Evolutionary conservation across 129 eudicot genomes (phyloP), one percentile per base, ranked within the genome.

Genomic region (Flaveria robusta): DNA sequence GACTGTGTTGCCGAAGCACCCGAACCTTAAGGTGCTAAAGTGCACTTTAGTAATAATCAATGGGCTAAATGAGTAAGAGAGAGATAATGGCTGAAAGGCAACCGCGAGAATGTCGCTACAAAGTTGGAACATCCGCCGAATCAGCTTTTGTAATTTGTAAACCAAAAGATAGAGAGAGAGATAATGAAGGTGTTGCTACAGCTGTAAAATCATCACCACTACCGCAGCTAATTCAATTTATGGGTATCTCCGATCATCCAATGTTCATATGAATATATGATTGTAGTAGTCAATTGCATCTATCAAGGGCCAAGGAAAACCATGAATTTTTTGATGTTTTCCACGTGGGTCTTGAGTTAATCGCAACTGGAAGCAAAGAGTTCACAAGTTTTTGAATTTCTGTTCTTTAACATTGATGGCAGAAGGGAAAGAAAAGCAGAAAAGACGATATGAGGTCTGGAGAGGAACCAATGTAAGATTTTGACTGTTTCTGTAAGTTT

Each of bases 381-480:
- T 50, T 79, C 49, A n/a, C 19, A 68, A 66, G 31, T 15, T 31
- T 54, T 45, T 42, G 74, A 16, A 10, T 71, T 42, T 8, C 20
- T 43, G 26, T n/a, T 72, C 42, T 63, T 15, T 29, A 23, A 26
- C 18, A 22, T 71, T 23, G 5, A 80, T 42, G 75, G 85, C 68
- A 43, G 84, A 54, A 41, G 78, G 22, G 23, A 15, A 80, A 15
- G 29, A 80, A 66, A 70, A 83, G 71, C 79, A 74, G 0, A 80
- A 69, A 80, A 86, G 89, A 85, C 76, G 86, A 34, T 90, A 88
- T 86, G 87, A 93, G 70, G 96, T 78, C 67, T 93, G 98, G 98
- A 90, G 71, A 55, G 98, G 98, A 73, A 93, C 83, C 83, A 93
- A 93, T 87, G 98, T 93, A 87, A 8, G 39, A 15, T 13, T 13